Percentiles rank a stretch among this genome's conserved stretches.
These are phyloP conservation scores for Brachypodium distachyon DNA, from an alignment of 202 grass and related monocot genomes.

Conservation along the genomic window DNA sequence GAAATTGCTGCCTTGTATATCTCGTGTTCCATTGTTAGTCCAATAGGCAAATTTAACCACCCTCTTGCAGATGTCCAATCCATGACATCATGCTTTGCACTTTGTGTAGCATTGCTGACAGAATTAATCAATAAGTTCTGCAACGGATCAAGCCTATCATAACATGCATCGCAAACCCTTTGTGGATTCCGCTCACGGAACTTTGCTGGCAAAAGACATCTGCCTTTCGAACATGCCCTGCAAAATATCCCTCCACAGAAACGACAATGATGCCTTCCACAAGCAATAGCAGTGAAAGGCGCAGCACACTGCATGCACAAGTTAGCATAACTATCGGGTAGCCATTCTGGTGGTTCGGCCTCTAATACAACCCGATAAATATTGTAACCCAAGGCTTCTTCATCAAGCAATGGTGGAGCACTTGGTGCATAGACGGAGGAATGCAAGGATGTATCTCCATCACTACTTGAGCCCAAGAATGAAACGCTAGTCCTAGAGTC, in stretches of 20 bases:
- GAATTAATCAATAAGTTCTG: conserved; percentile 71
- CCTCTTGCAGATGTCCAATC: conserved; percentile 85
- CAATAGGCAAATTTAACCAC: conserved; percentile 87
- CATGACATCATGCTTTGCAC: conserved; percentile 79
- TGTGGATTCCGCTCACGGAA: conserved; percentile 67
- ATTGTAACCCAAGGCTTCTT: conserved; percentile 43
- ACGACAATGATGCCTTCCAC: conserved; percentile 80
- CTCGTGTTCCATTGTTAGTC: conserved; percentile 79
- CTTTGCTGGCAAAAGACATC: conserved; percentile 66
- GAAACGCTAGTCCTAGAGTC: conserved; percentile 45
- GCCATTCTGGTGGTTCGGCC: conserved; percentile 80
- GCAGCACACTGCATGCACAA: conserved; percentile 82
- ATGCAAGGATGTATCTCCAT: conserved; percentile 62
- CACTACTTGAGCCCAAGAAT: conserved; percentile 46
- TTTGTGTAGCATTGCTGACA: conserved; percentile 71
- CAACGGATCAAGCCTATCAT: conserved; percentile 79
- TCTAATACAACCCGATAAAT: conserved; percentile 51
- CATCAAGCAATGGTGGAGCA: conserved; percentile 66
- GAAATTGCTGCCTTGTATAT: conserved; percentile 83
- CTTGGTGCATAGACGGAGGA: conserved; percentile 69
- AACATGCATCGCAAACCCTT: conserved; percentile 89
- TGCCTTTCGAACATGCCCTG: conserved; percentile 58
- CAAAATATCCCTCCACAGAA: conserved; percentile 90
- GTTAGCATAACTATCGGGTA: conserved; percentile 62
- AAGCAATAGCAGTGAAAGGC: conserved; percentile 56